A percentile compares a stretch with the other conserved stretches of the same genome.
phyloP scores from a whole-genome alignment of 768 basidiomycete species.

The Phaeolepiota aurea region DNA sequence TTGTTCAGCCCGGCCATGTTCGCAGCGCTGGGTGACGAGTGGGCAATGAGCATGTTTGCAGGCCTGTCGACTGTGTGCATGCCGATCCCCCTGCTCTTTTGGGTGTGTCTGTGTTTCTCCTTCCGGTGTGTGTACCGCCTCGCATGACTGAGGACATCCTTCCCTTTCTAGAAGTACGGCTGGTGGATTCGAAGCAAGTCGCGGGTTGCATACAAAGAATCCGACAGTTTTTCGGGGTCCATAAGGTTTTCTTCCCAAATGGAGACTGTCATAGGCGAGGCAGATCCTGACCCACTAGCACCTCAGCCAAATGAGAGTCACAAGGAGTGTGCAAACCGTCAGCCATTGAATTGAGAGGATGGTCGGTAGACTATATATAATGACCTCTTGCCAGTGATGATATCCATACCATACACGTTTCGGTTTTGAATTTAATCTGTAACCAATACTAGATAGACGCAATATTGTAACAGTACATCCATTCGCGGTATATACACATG shows the following conservation, averaged over 20 bases:
- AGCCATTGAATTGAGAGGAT: too few species aligned
- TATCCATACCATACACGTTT: background rate
- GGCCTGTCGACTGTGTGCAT: conserved; percentile 39
- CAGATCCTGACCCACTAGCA: background rate
- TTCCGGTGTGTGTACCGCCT: too few species aligned
- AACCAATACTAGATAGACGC: background rate
- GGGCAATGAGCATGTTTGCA: conserved; percentile 50
- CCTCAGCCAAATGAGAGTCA: too few species aligned
- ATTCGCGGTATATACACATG: background rate
- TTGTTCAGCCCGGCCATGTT: conserved; percentile 49
- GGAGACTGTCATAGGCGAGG: background rate
- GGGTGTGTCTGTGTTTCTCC: conserved; percentile 29
- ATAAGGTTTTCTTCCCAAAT: background rate
- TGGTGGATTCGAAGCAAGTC: conserved; percentile 37
- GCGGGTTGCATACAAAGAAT: conserved; percentile 33
- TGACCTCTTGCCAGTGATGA: background rate
- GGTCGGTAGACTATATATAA: background rate
- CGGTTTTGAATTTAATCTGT: background rate
- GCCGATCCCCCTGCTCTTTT: conserved; percentile 51
- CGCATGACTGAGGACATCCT: too few species aligned
- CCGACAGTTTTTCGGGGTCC: conserved; percentile 5
- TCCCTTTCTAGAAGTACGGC: conserved; percentile 46
- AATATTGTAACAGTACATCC: background rate
- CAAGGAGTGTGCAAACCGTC: too few species aligned
- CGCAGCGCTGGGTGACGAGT: conserved; percentile 39